A percentile compares a stretch with the other conserved stretches of the same genome.
These are phyloP conservation scores for Boletus pseudo-olivaceus DNA, from an alignment of 768 basidiomycete species.

Conservation along the genomic window DNA sequence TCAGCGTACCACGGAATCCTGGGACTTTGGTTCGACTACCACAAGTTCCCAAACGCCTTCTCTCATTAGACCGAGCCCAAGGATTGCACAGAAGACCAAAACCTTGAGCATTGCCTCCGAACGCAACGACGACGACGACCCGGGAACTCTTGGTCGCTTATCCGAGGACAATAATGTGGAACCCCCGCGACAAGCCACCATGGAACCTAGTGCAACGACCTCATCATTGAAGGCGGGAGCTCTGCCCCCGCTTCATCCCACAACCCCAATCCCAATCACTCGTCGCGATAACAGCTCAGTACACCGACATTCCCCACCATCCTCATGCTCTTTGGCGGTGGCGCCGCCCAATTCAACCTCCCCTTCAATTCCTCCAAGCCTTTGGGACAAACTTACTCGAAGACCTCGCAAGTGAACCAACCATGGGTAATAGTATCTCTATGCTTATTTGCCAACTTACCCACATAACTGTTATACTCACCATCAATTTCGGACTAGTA, in stretches of 20 bases:
- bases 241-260: not conserved
- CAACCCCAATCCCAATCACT: conserved; percentile 8
- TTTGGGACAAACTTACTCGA: conserved; percentile 26
- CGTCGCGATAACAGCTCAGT: not conserved
- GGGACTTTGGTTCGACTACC: conserved; percentile 65
- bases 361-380: conserved; percentile 7
- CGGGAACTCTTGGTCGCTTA: not conserved
- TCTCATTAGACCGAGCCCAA: conserved; percentile 4
- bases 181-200: not conserved
- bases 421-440: conserved; percentile 16
- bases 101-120: conserved; percentile 5
- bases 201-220: not conserved
- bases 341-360: conserved; percentile 1
- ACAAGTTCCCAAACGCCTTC: conserved; percentile 34
- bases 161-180: conserved; percentile 5
- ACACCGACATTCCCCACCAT: not conserved
- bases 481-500: not conserved
- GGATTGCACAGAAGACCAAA: conserved; percentile 1
- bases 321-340: not conserved
- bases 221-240: not conserved
- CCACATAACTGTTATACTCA: too few species aligned
- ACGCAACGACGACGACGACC: conserved; percentile 2
- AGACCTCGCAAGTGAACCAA: conserved; percentile 8
- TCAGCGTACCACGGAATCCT: conserved; percentile 65
- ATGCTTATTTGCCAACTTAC: not conserved